Evolutionary conservation across 306 rosid species (phyloP), one percentile per base, ranked within the genome.

Genomic region (Canavalia gladiata): DNA sequence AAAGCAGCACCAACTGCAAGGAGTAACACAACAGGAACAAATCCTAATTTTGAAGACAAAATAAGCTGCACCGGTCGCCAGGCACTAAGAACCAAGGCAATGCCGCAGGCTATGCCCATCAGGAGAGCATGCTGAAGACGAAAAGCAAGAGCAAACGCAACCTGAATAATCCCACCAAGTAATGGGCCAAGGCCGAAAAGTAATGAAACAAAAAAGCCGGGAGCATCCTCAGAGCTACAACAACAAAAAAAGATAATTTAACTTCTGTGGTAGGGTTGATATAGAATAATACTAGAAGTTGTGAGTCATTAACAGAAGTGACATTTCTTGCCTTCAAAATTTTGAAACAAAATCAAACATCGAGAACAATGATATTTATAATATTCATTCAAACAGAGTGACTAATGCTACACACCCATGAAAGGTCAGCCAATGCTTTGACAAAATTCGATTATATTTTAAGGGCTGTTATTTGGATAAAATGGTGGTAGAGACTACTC

Each of bases 101-200:
- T 90, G 56, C 98, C 99, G 72, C 96, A 91, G 67, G 98, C 96
- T 37, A 89, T 80, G 80, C 99, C 99, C 98, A 91, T 91, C 78
- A 95, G 97, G 55, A 95, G 89, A 79, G 98, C 97, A 63, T 93
- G 96, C 88, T 86, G 94, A 69, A 93, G 90, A 55, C 55, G 95
- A 79, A 95, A 90, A 77, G 96, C 92, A 81, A 87, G 91, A 50
- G 98, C 93, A 85, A 90, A 89, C 74, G 93, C 84, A 67, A 95
- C 96, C 51, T 93, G 90, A 68, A 83, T 80, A 75, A 86, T 42
- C 75, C 99, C 99, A 2, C 98, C 99, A 6, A 93, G 98, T 68
- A 91, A 86, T 7, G 98, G 97, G 68, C 99, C 99, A 46, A 93
- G 92, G 65, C 99, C 97, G 71, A 95, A 95, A 56, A 95, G 94